Base-by-base conservation (phyloP, 176 grass and related monocot species). In the Tillandsia fasciculata region DNA sequence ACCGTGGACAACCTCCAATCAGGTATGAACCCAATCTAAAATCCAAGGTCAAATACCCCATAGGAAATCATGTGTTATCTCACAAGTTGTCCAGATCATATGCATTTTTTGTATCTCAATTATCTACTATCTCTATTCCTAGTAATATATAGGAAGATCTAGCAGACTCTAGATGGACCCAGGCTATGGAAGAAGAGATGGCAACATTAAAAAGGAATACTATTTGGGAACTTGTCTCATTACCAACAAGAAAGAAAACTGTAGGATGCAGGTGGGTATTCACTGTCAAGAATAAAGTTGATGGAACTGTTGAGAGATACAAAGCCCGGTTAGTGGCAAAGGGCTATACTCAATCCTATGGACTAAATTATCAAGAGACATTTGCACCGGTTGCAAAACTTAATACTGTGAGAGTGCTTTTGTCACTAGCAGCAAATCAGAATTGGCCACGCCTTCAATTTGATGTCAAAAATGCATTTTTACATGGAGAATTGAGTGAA, bases 321-420 rank as follows among this genome's bases (percentile, higher is more conserved):
- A 67, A 76, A 12, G 42, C 74, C 10, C 1, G n/a, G 2, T 12
- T 67, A 5, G 64, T 76, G 7, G 14, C 63, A 14, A 67, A 76
- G 53, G 74, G 74, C 2, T 76, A 52, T 54, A 67, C 10, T 3
- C 22, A 67, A 6, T 52, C 29, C 8, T 65, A 76, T 13, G 14
- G 59, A 0, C 65, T 76, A 6, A 15, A 76, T 27, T 66, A 52
- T 53, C 10, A 65, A n/a, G 63, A 76, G 20, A 66, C 73, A 28
- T 76, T 76, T 52, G 48, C 52, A 53, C 52, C 52, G 4, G 52
- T 53, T 11, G 9, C 52, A 53, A 53, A 53, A 53, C 52, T 53
- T 12, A 53, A 53, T 12, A 53, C 0, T 12, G 52, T 53, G 2
- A 53, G 9, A 12, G 52, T 53, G 28, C 9, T 14, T 53, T 53